phyloP scores from a whole-genome alignment of 2,329 filamentous ascomycete species.

The Celoporthe dispersa region DNA sequence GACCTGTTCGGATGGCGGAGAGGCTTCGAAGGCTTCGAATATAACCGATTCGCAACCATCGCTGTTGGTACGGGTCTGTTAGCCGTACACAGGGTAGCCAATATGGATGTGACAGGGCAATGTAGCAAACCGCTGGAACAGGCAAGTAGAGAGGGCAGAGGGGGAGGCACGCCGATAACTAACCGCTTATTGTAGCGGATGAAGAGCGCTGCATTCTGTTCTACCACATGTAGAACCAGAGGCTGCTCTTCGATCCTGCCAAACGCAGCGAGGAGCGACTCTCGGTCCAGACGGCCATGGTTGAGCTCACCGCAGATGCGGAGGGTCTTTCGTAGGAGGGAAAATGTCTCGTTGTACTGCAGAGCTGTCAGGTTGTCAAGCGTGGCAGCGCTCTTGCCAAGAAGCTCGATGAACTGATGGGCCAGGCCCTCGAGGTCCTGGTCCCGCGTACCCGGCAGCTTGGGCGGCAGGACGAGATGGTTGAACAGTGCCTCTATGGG shows the following conservation, averaged over 20 bases:
- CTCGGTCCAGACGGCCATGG: conserved; percentile 17
- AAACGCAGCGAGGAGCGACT: conserved; percentile 9
- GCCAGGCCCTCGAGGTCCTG: conserved; percentile 34
- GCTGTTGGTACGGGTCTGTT: neutral
- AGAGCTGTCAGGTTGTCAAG: neutral
- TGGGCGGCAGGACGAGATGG: conserved; percentile 45
- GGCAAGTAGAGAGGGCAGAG: neutral
- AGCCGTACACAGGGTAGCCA: no score
- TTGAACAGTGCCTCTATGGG: conserved; percentile 34
- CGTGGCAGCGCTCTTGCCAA: conserved; percentile 18
- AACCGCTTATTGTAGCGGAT: conserved; percentile 4
- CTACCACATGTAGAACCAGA: conserved; percentile 17
- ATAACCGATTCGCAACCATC: neutral
- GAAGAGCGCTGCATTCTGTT: conserved; percentile 23
- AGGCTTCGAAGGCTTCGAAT: conserved; percentile 55
- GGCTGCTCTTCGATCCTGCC: neutral
- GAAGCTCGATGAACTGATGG: conserved; percentile 32
- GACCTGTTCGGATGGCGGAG: conserved; percentile 54
- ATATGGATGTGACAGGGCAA: no score
- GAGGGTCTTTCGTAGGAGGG: neutral
- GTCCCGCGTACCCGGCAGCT: conserved; percentile 41
- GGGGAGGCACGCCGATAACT: neutral
- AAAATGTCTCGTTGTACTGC: neutral
- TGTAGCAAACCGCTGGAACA: neutral
- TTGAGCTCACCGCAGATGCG: conserved; percentile 15